Evolutionary conservation across 1,284 basidiomycete genomes (phyloP), one percentile per base, ranked within the genome.

Genomic region (Ceratorhiza oryzae-sativae): DNA sequence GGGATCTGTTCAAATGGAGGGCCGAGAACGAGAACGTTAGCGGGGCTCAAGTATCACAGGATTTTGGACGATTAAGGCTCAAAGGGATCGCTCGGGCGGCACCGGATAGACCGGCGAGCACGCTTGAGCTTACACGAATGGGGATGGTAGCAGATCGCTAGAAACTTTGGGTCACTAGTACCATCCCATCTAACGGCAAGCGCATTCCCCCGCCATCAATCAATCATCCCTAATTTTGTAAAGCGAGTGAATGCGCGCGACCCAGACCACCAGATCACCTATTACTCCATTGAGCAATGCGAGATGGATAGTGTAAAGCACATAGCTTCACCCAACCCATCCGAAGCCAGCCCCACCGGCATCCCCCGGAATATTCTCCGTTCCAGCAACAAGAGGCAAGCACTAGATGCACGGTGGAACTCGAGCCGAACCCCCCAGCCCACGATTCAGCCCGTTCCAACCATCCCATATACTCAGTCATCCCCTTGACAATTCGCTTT

Each of bases 1-100:
- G 94, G 94, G 48, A 95, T 94, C 93, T 95, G 75, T 3, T n/a
- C 34, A 30, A 48, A 39, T 58, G 62, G 73, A 65, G 51, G 20
- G 36, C 23, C 27, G 9, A 25, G 59, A 34, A 30, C 42, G 46
- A 63, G 13, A 23, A 55, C 39, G 32, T 53, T n/a, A 36, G 53
- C 63, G 30, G 32, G 55, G 20, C 32, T 73, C 45, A 58, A 20
- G 23, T 49, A 36, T 30, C 39, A 46, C 25, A 34, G 56, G 56
- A 48, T 42, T 56, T 39, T 34, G 34, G 34, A 18, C 55, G n/a
- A 56, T 4, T 56, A n/a, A n/a, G 55, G 32, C 32, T 56, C 53
- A 36, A 9, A 32, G 53, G 27, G 32, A 20, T 56, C 15, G 18
- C 25, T 36, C 34, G 34, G 55, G 34, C 34, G 34, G 34, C 34